These are phyloP conservation scores for Closterium sp. DNA, from an alignment of 139 green algal species.

Conservation along the genomic window DNA sequence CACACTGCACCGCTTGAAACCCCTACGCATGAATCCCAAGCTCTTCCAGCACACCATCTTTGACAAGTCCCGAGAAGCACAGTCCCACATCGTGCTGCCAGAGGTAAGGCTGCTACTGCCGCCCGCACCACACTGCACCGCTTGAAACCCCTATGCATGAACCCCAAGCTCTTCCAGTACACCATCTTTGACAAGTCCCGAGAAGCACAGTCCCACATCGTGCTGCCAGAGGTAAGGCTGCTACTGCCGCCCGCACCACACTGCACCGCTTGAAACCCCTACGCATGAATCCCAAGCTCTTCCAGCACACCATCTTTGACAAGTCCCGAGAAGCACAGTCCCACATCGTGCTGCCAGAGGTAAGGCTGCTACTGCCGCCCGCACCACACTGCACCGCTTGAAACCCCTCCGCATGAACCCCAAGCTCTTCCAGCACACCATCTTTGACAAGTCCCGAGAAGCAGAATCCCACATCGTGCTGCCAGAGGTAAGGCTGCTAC, in stretches of 20 bases:
- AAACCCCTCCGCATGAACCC: conserved; percentile 65
- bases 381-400: conserved; percentile 10
- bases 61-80: conserved; percentile 59
- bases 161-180: conserved; percentile 80
- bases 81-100: no score
- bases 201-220: no score
- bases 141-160: conserved; percentile 58
- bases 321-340: conserved; percentile 64
- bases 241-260: no score
- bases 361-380: background rate
- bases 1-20: no score
- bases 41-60: conserved; percentile 75
- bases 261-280: background rate
- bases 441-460: conserved; percentile 66
- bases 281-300: no score
- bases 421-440: conserved; percentile 75
- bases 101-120: no score
- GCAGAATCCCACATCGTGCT: conserved; percentile 78
- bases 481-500: conserved; percentile 63
- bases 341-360: conserved; percentile 85
- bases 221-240: no score
- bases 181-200: conserved; percentile 66
- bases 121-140: no score
- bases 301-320: conserved; percentile 70
- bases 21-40: conserved; percentile 71